Evolutionary conservation across 176 grass and related monocot genomes (phyloP).

Genomic region (Hsuehochloa calcarea): DNA sequence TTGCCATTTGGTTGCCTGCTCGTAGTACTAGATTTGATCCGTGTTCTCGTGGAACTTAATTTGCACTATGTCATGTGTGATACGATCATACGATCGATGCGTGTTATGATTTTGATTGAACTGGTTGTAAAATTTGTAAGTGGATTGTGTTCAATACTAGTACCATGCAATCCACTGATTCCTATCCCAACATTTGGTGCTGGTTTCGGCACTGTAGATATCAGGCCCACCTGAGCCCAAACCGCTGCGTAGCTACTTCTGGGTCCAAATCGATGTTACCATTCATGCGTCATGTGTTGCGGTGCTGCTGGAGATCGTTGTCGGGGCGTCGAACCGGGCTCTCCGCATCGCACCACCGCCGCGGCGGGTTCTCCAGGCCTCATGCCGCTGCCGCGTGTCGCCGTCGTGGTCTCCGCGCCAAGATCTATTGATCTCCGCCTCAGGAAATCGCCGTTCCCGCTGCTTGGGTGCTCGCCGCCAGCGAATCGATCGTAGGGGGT

Average conservation of each 20-base stretch:
- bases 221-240: background rate
- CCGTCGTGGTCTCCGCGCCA: too few relatives aligned
- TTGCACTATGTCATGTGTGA: background rate
- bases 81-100: background rate
- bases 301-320: too few relatives aligned
- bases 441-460: too few relatives aligned
- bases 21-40: background rate
- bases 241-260: background rate
- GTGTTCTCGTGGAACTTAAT: background rate
- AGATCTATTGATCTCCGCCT: too few relatives aligned
- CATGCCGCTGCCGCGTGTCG: too few relatives aligned
- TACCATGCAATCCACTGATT: background rate
- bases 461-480: too few relatives aligned
- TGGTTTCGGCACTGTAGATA: background rate
- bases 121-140: constrained; percentile 14
- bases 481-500: too few relatives aligned
- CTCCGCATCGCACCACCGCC: too few relatives aligned
- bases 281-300: background rate
- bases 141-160: background rate
- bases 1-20: background rate
- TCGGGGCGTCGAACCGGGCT: too few relatives aligned
- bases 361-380: too few relatives aligned
- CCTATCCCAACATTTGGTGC: background rate
- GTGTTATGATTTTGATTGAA: constrained; percentile 4
- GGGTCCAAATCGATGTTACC: background rate